Base-by-base conservation (phyloP, 2,329 filamentous ascomycete species). In the Pseudomassariella vexata region DNA sequence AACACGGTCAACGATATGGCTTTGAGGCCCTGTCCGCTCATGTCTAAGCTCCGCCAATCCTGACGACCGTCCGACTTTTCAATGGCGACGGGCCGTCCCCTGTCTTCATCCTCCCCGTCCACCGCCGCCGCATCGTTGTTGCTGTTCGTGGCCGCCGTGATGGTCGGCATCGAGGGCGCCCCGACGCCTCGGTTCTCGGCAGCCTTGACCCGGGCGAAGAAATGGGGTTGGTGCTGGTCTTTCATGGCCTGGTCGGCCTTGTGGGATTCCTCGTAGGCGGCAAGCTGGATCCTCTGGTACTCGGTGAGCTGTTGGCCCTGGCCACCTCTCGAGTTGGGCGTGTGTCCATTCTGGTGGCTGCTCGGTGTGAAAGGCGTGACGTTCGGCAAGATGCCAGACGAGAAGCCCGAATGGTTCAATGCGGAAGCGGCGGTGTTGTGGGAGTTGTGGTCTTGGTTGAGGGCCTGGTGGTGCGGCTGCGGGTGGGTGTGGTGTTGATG, bases 21-120 rank as follows among this genome's bases (percentile, higher is more conserved):
- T 45, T 88, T 82, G 29, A 98, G 68, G 14, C 90, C 90, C 63
- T 96, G 92, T n/a, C 92, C 92, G 47, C 89, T 92, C 56, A 96
- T 82, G 59, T 98, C 92, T 47, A 98, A 70, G 43, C 89, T 88
- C 56, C 86, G 78, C 92, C 92, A 96, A 50, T 89, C 83, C 57
- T 95, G 84, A 42, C 82, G 68, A 48, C 79, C 78, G 41, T 74
- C 69, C 37, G 74, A 68, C 49, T 75, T 74, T 38, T 84, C 76
- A 34, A 84, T 68, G 48, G 82, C 82, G 47, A 80, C 72, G 19
- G 76, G 76, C 35, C 76, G 61, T 48, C 76, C 68, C 46, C 72
- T 66, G 46, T 79, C 74, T 28, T 71, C 70, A 11, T 62, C 47
- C 37, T 77, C 73, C 35, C 68, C 65, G 28, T 79, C 74, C 28